A percentile compares a stretch with the other conserved stretches of the same genome.
phyloP scores from a whole-genome alignment of 2,329 filamentous ascomycete genomes.

The Phoma herbarum region DNA sequence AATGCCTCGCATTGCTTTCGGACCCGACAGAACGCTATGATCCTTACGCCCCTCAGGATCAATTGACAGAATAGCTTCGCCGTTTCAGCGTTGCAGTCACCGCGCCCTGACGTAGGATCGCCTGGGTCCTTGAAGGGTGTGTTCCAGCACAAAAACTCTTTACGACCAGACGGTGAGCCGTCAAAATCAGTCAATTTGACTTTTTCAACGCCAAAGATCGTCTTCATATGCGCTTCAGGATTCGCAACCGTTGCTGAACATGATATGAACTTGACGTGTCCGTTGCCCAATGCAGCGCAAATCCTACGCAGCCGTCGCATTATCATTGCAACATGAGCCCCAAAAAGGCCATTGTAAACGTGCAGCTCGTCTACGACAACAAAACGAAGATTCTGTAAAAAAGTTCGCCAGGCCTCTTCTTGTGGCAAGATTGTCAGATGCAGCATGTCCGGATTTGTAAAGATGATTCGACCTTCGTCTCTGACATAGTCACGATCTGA shows the following conservation, averaged over 20 bases:
- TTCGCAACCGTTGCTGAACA: constrained; percentile 98
- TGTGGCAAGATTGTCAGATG: constrained; percentile 93
- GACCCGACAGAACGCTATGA: constrained; percentile 92
- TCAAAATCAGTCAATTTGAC: constrained; percentile 88
- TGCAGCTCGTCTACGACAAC: constrained; percentile 89
- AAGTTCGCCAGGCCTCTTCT: constrained; percentile 87
- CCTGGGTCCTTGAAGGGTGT: constrained; percentile 90
- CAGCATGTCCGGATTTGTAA: constrained; percentile 98
- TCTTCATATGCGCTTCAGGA: constrained; percentile 87
- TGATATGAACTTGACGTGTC: constrained; percentile 85
- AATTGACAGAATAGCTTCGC: constrained; percentile 90
- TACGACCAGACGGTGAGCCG: constrained; percentile 88
- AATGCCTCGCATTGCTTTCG: constrained; percentile 89
- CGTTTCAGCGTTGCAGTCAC: constrained; percentile 83
- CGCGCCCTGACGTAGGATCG: constrained; percentile 86
- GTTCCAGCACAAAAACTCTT: constrained; percentile 98
- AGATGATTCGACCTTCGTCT: constrained; percentile 90
- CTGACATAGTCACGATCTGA: constrained; percentile 78
- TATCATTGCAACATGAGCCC: constrained; percentile 91
- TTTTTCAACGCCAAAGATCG: constrained; percentile 87
- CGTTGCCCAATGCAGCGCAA: constrained; percentile 89
- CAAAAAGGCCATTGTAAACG: constrained; percentile 95
- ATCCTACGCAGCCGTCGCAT: constrained; percentile 89
- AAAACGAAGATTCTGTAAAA: constrained; percentile 87
- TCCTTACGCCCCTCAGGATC: constrained; percentile 84